Base-by-base conservation (phyloP, 2,329 filamentous ascomycete genomes). In the Talaromyces verruculosus region DNA sequence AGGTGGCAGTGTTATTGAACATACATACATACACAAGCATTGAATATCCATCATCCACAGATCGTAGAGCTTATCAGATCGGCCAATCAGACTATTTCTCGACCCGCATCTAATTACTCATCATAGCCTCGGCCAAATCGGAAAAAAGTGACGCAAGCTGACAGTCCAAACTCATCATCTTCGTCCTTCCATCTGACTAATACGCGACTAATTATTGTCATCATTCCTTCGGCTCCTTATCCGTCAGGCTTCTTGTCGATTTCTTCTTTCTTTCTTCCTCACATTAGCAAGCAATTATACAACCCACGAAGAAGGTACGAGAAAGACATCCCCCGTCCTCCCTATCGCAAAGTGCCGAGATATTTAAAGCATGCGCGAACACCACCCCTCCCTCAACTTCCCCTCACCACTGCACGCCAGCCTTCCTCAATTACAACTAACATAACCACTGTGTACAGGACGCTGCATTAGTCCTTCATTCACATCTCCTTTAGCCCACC, bases 401-500 rank as follows among this genome's bases (percentile, higher is more conserved):
- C 53, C 53, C 53, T 39, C 53, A 22, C n/a, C 15, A 2, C 33
- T 17, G 17, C 11, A 25, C 6, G 22, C 13, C 53, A 57, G 11
- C n/a, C 8, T 49, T 10, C 17, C 5, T 53, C 28, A 35, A 22
- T 41, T 33, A 11, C 49, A n/a, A 19, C 62, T 41, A 13, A 55
- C 15, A 53, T 35, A 39, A 11, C 11, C 11, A 35, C 28, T 35
- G 7, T 45, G 49, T 37, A 41, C 15, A 51, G 35, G 28, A 33
- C 43, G 5, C 22, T 22, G 17, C 11, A 35, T 51, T 43, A 25
- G 37, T 66, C 51, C 51, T 51, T 39, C 30, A 57, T 7, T 35
- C 57, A 7, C 6, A 5, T 7, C 7, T n/a, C 6, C 4, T 35
- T 39, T 37, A 58, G 74, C 74, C 79, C 80, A 88, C 76, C 81